Evolutionary conservation across 108 stramenopile species (phyloP).

Genomic region (Cylindrotheca closterium): DNA sequence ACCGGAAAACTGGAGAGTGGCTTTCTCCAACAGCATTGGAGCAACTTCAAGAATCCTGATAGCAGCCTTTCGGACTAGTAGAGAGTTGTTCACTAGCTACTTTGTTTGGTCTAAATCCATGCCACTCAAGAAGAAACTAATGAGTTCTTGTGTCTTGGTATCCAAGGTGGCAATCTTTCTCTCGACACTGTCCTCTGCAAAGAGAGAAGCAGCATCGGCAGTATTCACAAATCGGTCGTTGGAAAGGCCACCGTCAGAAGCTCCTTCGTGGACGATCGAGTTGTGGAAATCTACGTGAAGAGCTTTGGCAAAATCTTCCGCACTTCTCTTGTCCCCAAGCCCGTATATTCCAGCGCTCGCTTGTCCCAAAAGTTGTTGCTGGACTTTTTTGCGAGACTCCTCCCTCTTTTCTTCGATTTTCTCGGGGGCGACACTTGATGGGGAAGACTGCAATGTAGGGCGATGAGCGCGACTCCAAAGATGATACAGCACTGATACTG

Average conservation of each 20-base stretch:
- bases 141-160: conserved; percentile 1
- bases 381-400: conserved; percentile 4
- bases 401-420: background rate
- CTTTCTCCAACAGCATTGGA: too few species aligned
- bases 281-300: conserved; percentile 53
- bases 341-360: conserved; percentile 7
- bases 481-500: conserved; percentile 75
- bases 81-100: too few species aligned
- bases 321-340: conserved; percentile 41
- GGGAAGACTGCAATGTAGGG: conserved; percentile 12
- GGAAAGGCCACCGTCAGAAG: conserved; percentile 12
- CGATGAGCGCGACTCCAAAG: conserved; percentile 70
- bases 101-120: too few species aligned
- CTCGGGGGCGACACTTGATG: background rate
- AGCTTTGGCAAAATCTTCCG: conserved; percentile 35
- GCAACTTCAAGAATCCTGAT: too few species aligned
- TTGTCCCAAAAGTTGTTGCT: conserved; percentile 23
- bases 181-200: conserved; percentile 5
- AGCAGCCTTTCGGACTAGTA: too few species aligned
- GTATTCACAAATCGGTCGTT: conserved; percentile 13
- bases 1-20: conserved; percentile 60
- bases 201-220: background rate
- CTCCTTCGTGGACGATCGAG: conserved; percentile 2
- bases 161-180: conserved; percentile 16
- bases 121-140: conserved; percentile 21